Evolutionary conservation across 306 rosid species (phyloP).

Genomic region (Sphenostylis stenocarpa): DNA sequence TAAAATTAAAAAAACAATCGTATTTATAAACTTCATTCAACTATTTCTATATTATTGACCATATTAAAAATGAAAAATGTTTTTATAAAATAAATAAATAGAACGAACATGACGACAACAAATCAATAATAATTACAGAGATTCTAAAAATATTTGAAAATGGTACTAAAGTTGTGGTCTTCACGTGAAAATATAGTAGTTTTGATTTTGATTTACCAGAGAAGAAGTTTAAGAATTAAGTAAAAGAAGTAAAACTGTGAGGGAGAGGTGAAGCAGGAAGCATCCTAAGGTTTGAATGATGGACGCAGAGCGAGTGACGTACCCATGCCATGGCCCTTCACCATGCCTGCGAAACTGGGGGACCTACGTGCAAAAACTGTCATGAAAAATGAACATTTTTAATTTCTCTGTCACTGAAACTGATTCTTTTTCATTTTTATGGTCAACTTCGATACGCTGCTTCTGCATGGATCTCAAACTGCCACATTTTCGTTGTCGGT

Average conservation of each 20-base stretch:
- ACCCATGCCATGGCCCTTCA: neutral
- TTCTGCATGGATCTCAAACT: neutral
- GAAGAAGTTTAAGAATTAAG: neutral
- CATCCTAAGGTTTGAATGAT: neutral
- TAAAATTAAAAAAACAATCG: too few relatives aligned
- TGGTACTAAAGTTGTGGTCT: too few relatives aligned
- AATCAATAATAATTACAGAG: too few relatives aligned
- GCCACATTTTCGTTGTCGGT: conserved; percentile 17
- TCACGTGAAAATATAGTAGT: too few relatives aligned
- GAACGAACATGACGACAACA: too few relatives aligned
- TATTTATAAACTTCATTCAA: too few relatives aligned
- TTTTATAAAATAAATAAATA: too few relatives aligned
- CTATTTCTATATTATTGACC: too few relatives aligned
- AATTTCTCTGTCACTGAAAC: neutral
- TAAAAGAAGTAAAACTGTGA: neutral
- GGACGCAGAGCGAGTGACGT: neutral
- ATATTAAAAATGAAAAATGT: too few relatives aligned
- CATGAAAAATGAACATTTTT: neutral
- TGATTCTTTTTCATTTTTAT: neutral
- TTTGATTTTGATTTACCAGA: too few relatives aligned
- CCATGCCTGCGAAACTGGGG: neutral
- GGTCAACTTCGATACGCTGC: conserved; percentile 11
- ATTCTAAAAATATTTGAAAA: too few relatives aligned
- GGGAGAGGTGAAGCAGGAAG: neutral
- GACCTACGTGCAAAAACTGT: neutral